Evolutionary conservation across 306 rosid genomes (phyloP).

Genomic region (Cucumis hystrix): DNA sequence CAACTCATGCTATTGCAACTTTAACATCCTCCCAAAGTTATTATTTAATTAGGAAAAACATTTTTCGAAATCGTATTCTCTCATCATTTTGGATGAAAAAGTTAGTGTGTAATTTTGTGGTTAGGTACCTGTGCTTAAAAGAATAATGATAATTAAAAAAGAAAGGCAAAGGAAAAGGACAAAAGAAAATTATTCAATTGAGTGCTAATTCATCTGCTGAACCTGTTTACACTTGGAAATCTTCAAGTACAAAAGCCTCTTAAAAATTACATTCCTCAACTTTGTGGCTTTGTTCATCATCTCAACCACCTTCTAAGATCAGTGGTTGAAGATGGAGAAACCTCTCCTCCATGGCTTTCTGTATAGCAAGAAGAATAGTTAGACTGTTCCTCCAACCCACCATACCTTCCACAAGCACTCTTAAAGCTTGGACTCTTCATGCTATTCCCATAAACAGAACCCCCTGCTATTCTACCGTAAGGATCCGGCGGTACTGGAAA

Average conservation of each 20-base stretch:
- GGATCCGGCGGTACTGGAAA: constrained; percentile 81
- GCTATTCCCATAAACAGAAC: constrained; percentile 51
- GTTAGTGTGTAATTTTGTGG: too few species aligned
- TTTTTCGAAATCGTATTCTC: too few species aligned
- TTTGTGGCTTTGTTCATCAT: background rate
- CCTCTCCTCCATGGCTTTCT: constrained; percentile 75
- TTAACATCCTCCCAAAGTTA: too few species aligned
- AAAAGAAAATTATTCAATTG: background rate
- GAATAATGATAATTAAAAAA: too few species aligned
- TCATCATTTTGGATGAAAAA: too few species aligned
- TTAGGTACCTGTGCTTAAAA: too few species aligned
- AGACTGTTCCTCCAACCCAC: constrained; percentile 73
- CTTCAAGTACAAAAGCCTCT: background rate
- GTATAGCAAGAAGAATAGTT: constrained; percentile 89
- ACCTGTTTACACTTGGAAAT: background rate
- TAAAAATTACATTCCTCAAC: background rate
- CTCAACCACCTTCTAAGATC: constrained; percentile 63
- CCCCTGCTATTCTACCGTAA: constrained; percentile 27
- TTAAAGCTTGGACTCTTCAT: constrained; percentile 89
- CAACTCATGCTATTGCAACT: too few species aligned
- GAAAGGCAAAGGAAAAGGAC: too few species aligned
- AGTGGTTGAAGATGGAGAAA: constrained; percentile 78
- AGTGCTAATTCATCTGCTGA: background rate
- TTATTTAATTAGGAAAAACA: too few species aligned
- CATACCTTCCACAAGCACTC: constrained; percentile 48